phyloP scores from a whole-genome alignment of 352 stramenopile species.

The Phytophthora pini region DNA sequence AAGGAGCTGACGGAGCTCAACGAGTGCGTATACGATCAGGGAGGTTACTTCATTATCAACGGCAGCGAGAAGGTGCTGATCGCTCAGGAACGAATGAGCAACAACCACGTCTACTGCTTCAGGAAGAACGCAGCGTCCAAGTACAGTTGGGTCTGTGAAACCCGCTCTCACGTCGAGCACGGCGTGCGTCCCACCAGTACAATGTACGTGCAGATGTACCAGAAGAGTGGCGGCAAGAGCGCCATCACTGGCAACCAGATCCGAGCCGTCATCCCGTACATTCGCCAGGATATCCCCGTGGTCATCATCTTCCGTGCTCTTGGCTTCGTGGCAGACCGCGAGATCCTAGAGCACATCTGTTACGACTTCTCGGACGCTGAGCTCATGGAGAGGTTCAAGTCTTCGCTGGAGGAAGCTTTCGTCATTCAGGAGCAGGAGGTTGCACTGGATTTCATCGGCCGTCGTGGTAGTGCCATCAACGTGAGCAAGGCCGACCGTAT shows the following conservation, averaged over 20 bases:
- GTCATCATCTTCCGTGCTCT: slow-evolving; percentile 99
- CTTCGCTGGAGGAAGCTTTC: slow-evolving; percentile 98
- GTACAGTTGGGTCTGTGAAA: slow-evolving; percentile 97
- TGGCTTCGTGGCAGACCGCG: slow-evolving; percentile 95
- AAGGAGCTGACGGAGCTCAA: slow-evolving; percentile 94
- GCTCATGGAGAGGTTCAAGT: slow-evolving; percentile 99
- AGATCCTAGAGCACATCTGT: slow-evolving; percentile 99
- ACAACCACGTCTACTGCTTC: slow-evolving; percentile 99
- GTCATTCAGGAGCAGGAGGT: slow-evolving; percentile 98
- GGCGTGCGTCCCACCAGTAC: slow-evolving; percentile 95
- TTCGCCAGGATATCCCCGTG: slow-evolving; percentile 98
- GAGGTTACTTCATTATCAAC: slow-evolving; percentile 99
- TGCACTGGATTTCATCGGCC: slow-evolving; percentile 99
- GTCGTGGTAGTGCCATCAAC: slow-evolving; percentile 94
- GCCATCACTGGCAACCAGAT: slow-evolving; percentile 99
- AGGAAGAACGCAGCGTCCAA: slow-evolving; percentile 98
- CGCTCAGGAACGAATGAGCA: slow-evolving; percentile 99
- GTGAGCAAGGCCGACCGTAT: slow-evolving; percentile 98
- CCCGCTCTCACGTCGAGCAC: slow-evolving; percentile 96
- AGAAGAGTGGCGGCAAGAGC: slow-evolving; percentile 93
- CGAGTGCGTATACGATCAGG: slow-evolving; percentile 99
- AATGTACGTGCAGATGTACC: slow-evolving; percentile 99
- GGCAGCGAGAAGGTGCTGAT: slow-evolving; percentile 99
- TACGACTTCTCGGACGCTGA: slow-evolving; percentile 98
- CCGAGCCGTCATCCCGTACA: slow-evolving; percentile 97